phyloP scores from a whole-genome alignment of 805 yeast genomes.

The Candida namnaoensis region DNA sequence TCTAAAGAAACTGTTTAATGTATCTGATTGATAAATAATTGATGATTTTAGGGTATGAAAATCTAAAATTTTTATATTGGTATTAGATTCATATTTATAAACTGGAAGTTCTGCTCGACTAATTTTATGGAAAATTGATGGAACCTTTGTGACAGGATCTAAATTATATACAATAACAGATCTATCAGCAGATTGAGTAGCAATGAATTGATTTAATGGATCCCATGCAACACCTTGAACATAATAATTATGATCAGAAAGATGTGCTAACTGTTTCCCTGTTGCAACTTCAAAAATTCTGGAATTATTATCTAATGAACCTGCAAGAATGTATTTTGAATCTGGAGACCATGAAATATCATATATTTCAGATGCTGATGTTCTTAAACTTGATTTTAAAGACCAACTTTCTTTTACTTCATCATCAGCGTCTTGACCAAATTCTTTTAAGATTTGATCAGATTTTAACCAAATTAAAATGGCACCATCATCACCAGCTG shows the following conservation, averaged over 20 bases:
- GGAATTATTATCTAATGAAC: constrained; percentile 83
- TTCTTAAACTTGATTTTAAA: constrained; percentile 47
- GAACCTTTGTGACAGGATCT: constrained; percentile 23
- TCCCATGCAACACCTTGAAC: constrained; percentile 98
- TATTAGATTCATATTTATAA: constrained; percentile 14
- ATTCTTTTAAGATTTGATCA: constrained; percentile 45
- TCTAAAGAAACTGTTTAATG: constrained; percentile 85
- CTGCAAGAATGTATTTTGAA: constrained; percentile 66
- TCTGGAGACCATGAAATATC: constrained; percentile 94
- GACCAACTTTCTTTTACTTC: constrained; percentile 71
- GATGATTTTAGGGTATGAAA: constrained; percentile 22
- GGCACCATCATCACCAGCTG: constrained; percentile 95
- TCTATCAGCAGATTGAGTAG: constrained; percentile 88
- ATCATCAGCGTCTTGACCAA: constrained; percentile 41
- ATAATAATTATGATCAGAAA: constrained; percentile 75
- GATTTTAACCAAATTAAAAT: constrained; percentile 70
- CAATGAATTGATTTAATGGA: constrained; percentile 67
- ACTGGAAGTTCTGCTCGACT: constrained; percentile 52
- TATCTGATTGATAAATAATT: constrained; percentile 71
- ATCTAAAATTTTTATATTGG: constrained; percentile 6
- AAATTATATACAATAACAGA: constrained; percentile 63
- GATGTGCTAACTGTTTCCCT: constrained; percentile 49
- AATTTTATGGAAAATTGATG: constrained; percentile 37
- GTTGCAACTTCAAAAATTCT: constrained; percentile 52
- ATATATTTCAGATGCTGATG: constrained; percentile 70